phyloP scores from a whole-genome alignment of 306 rosid species.

The Casuarina glauca region DNA sequence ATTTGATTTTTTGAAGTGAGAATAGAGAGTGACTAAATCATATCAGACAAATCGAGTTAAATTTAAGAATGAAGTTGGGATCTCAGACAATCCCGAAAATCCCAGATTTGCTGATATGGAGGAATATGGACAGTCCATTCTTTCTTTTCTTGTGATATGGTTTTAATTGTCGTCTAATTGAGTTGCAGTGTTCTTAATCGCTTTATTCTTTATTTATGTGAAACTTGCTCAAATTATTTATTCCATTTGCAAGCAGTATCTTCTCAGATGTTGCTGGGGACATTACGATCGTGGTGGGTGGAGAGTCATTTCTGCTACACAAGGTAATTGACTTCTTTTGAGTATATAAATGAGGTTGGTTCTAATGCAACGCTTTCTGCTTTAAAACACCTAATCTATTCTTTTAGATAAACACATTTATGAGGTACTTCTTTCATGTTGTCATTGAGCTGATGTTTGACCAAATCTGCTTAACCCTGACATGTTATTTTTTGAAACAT shows the following conservation, averaged over 20 bases:
- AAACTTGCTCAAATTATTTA: not conserved
- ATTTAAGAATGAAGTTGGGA: not conserved
- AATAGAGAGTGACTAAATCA: not conserved
- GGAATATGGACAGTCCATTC: not conserved
- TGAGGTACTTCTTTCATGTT: constrained; percentile 3
- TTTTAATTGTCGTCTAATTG: not conserved
- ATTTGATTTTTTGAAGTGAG: not conserved
- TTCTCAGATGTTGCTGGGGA: constrained; percentile 95
- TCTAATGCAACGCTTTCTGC: not conserved
- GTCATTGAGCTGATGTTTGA: constrained; percentile 2
- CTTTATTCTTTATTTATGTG: constrained; percentile 8
- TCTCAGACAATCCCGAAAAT: not conserved
- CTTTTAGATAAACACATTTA: constrained; percentile 6
- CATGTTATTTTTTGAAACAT: not conserved
- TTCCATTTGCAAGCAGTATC: constrained; percentile 45
- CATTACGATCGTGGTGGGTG: constrained; percentile 71
- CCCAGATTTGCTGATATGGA: not conserved
- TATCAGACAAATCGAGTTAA: not conserved
- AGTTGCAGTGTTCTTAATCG: not conserved
- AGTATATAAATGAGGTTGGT: not conserved
- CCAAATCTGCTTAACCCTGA: not conserved
- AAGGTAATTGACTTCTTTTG: constrained; percentile 51
- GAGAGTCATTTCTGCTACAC: constrained; percentile 80
- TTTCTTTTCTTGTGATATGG: not conserved
- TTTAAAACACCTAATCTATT: constrained; percentile 2